A percentile compares a stretch with the other conserved stretches of the same genome.
phyloP scores from a whole-genome alignment of 2,329 filamentous ascomycete species.

The Teratosphaeria epicoccoides region DNA sequence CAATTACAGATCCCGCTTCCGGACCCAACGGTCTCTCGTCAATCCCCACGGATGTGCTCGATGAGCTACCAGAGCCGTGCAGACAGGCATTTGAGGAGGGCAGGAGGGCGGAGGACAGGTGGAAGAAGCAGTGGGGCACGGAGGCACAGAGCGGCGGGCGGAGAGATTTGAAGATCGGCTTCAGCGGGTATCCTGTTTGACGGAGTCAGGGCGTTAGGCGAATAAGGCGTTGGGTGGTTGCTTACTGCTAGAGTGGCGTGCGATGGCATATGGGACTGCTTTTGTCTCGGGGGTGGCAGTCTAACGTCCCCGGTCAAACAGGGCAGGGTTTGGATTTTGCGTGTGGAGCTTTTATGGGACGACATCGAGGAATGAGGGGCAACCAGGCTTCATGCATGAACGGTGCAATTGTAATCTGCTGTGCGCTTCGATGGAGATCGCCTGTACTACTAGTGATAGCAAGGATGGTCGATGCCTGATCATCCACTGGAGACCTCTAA shows the following conservation, averaged over 20 bases:
- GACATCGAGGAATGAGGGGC: not conserved
- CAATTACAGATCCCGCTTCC: conserved; percentile 34
- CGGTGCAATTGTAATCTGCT: not conserved
- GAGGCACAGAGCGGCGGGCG: conserved; percentile 50
- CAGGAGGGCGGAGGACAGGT: conserved; percentile 52
- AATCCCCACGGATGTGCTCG: conserved; percentile 54
- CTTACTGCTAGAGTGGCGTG: not conserved
- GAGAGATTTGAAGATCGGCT: conserved; percentile 37
- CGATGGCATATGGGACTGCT: not conserved
- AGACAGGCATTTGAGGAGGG: conserved; percentile 61
- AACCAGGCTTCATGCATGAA: not conserved
- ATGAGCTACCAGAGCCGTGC: conserved; percentile 59
- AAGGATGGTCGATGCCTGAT: not conserved
- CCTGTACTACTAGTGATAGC: not conserved
- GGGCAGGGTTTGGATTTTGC: not conserved
- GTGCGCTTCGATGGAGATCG: not conserved
- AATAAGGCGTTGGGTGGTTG: conserved; percentile 14
- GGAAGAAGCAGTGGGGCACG: conserved; percentile 63
- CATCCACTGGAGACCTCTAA: not conserved
- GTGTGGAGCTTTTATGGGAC: not conserved
- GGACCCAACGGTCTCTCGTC: conserved; percentile 49
- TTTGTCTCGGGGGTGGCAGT: not conserved
- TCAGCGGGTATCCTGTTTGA: conserved; percentile 40
- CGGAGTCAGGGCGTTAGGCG: conserved; percentile 26
- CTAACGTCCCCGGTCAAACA: not conserved